Conservation (phyloP, 768 basidiomycete genomes). For the Tylopilus sp. region DNA sequence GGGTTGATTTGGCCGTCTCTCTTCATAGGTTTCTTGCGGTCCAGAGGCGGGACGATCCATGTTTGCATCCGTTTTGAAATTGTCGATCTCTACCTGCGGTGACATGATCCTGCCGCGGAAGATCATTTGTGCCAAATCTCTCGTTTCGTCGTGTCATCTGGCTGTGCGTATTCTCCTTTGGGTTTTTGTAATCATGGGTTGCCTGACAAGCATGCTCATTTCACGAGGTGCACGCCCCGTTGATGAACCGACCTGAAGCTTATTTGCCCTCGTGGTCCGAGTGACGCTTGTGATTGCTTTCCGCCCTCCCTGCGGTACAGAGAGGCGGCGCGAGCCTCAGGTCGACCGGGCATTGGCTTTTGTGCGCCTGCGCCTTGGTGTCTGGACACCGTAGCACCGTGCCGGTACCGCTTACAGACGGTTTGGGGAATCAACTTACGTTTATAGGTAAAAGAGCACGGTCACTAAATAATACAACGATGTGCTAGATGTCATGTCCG, state of each 20-base stretch:
- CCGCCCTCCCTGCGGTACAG: not conserved
- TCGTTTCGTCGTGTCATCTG: conserved; percentile 12
- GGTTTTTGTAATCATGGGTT: conserved; percentile 6
- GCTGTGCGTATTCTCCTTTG: conserved; percentile 26
- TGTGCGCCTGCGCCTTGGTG: not conserved
- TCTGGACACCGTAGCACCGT: conserved; percentile 11
- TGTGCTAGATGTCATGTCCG: conserved; percentile 28
- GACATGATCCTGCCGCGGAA: conserved; percentile 5
- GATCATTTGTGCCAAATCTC: conserved; percentile 1
- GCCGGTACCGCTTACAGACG: conserved; percentile 21
- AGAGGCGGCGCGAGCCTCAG: conserved; percentile 2
- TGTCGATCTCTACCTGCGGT: conserved; percentile 12
- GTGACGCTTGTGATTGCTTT: not conserved
- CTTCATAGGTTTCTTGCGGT: conserved; percentile 1
- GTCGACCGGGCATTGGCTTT: conserved; percentile 2
- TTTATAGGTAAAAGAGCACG: conserved; percentile 13
- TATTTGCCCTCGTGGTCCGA: not conserved
- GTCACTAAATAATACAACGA: conserved; percentile 8
- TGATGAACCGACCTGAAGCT: conserved; percentile 1
- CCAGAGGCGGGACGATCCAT: conserved; percentile 5
- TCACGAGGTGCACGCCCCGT: conserved; percentile 17
- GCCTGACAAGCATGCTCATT: conserved; percentile 13
- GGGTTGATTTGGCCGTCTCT: conserved; percentile 2
- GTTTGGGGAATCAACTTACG: conserved; percentile 17
- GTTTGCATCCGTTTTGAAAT: conserved; percentile 17